Conservation (phyloP, 1,284 basidiomycete species). For the Trichosporon sp. region DNA sequence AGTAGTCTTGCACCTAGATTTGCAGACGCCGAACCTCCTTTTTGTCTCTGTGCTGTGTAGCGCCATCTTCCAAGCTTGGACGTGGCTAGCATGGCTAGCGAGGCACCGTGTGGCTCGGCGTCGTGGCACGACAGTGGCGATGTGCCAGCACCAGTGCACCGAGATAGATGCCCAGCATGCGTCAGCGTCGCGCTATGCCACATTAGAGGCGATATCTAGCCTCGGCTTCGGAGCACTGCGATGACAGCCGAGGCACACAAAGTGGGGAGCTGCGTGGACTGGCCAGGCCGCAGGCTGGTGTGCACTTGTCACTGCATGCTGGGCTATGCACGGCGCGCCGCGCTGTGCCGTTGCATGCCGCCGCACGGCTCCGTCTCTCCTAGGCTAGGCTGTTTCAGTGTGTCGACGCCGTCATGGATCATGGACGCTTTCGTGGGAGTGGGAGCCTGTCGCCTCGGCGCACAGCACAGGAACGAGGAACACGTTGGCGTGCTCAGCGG, state of each 20-base stretch:
- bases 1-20: neutral
- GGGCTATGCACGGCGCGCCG: neutral
- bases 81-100: neutral
- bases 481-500: neutral
- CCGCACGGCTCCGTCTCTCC: neutral
- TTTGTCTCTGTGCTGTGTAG: neutral
- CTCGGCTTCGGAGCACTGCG: neutral
- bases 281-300: too few relatives aligned
- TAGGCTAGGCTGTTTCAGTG: neutral
- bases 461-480: neutral
- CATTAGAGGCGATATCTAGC: neutral
- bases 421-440: neutral
- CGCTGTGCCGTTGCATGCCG: neutral
- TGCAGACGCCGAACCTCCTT: neutral
- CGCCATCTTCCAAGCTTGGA: neutral
- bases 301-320: neutral
- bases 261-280: too few relatives aligned
- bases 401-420: neutral
- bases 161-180: neutral
- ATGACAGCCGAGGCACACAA: neutral
- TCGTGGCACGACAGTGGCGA: neutral
- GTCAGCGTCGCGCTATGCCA: neutral
- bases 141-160: too few relatives aligned
- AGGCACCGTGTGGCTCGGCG: neutral
- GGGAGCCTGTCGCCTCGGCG: neutral